Evolutionary conservation across 2,329 filamentous ascomycete species (phyloP), one percentile per base, ranked within the genome.

Genomic region (Bipolaris zeicola): DNA sequence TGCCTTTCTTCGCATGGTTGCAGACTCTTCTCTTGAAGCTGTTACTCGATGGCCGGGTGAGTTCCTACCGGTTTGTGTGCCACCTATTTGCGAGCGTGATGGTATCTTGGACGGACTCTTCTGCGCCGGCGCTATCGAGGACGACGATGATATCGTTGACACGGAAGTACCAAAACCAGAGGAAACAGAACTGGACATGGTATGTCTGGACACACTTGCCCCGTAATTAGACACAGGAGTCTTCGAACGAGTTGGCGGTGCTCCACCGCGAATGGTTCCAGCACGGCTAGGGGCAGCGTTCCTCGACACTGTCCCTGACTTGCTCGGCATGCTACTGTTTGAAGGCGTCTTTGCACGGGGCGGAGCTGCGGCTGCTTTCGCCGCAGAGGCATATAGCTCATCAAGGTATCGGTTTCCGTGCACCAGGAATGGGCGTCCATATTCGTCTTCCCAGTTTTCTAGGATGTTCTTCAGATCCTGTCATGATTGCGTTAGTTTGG

Each of bases 401-500:
- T 98, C 92, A 34, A 99, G 82, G 71, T 97, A 99, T 63, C 91
- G 85, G 71, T 96, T 90, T 28, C 95, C 95, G 64, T 95, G 92
- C 13, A 99, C 93, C 43, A 96, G 81, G 81, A 99, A 99, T 3
- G 93, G 91, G 10, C 92, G 87, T 3, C 92, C 94, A 74, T 94
- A 97, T 71, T 98, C 95, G 50, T 96, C 89, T 74, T 99, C 95
- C 88, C 92, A 99, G 43, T 83, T 80, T 72, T 94, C 90, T 26
- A 99, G 83, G n/a, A 85, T 83, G 74, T 88, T 94, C 63, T 86
- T 85, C 56, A 99, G 79, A n/a, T 98, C 66, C 55, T 65, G 20
- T 20, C 18, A 50, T 22, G 5, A 7, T 34, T 2, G 26, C 26
- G 43, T 55, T 50, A 50, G 61, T 37, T 28, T 36, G 37, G 7